Evolutionary conservation across 2,329 filamentous ascomycete species (phyloP).

Genomic region (Lizonia empirigonia): DNA sequence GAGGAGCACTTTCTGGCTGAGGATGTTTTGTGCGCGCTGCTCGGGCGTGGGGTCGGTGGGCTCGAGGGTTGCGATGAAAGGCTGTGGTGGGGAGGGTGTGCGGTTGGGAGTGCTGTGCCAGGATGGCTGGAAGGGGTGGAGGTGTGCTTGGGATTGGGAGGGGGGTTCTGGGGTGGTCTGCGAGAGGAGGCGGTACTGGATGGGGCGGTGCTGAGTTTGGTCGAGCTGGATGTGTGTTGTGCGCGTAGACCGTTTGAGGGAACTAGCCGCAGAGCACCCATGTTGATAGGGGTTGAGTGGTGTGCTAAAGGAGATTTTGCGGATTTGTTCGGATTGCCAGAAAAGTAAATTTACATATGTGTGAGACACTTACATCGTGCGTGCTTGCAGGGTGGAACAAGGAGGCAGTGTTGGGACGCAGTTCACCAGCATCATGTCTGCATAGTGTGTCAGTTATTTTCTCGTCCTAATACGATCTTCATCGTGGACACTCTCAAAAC

Average conservation of each 20-base stretch:
- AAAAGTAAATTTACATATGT: not conserved
- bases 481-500: constrained; percentile 21
- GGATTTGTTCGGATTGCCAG: too few species aligned
- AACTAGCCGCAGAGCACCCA: not conserved
- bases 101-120: not conserved
- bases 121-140: not conserved
- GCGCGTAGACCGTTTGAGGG: not conserved
- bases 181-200: not conserved
- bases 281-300: not conserved
- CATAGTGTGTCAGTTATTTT: not conserved
- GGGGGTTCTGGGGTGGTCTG: not conserved
- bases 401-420: not conserved
- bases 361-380: not conserved
- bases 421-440: not conserved
- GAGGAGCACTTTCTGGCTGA: not conserved
- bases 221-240: not conserved
- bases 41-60: not conserved
- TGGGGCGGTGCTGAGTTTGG: not conserved
- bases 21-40: not conserved
- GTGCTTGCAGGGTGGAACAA: not conserved
- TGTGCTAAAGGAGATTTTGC: too few species aligned
- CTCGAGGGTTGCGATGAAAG: not conserved
- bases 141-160: not conserved
- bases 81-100: not conserved
- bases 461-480: not conserved